Percentiles rank a stretch among this genome's conserved stretches.
phyloP scores from a whole-genome alignment of 2,329 filamentous ascomycete genomes.

The Alternaria hordeiaustralica region DNA sequence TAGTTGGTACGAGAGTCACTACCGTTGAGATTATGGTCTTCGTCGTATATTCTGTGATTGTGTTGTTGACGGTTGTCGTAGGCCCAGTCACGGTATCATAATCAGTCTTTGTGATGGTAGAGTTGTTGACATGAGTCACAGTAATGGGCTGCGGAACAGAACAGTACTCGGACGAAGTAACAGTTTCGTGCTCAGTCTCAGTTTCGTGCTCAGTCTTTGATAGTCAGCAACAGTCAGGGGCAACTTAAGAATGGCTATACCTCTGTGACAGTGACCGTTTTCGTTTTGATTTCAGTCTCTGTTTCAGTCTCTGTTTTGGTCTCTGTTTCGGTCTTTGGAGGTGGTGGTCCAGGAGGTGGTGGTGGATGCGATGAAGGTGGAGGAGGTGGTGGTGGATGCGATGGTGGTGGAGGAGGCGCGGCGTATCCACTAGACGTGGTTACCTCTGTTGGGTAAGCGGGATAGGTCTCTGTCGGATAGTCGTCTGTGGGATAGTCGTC shows the following conservation, averaged over 20 bases:
- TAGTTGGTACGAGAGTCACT: conserved; percentile 28
- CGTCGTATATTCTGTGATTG: conserved; percentile 15
- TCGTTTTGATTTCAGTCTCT: not conserved
- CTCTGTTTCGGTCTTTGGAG: not conserved
- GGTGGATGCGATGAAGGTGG: not conserved
- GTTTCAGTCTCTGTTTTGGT: not conserved
- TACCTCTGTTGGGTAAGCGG: not conserved
- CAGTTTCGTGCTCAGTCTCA: not conserved
- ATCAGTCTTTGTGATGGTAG: conserved; percentile 12
- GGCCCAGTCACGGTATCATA: conserved; percentile 1
- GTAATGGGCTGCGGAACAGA: not conserved
- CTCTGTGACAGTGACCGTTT: not conserved
- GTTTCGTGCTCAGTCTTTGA: not conserved
- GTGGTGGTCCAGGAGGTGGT: not conserved
- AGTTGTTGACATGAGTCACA: conserved; percentile 5
- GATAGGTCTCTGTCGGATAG: not conserved
- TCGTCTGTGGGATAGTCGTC: no score
- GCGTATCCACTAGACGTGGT: not conserved
- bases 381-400: not conserved
- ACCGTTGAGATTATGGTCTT: conserved; percentile 25
- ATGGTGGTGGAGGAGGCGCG: not conserved
- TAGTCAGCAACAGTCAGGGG: not conserved
- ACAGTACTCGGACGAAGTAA: not conserved
- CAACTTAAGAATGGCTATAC: not conserved
- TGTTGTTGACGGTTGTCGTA: conserved; percentile 16